phyloP scores from a whole-genome alignment of 495 filamentous ascomycete species.

The Hypoxylon rickii region DNA sequence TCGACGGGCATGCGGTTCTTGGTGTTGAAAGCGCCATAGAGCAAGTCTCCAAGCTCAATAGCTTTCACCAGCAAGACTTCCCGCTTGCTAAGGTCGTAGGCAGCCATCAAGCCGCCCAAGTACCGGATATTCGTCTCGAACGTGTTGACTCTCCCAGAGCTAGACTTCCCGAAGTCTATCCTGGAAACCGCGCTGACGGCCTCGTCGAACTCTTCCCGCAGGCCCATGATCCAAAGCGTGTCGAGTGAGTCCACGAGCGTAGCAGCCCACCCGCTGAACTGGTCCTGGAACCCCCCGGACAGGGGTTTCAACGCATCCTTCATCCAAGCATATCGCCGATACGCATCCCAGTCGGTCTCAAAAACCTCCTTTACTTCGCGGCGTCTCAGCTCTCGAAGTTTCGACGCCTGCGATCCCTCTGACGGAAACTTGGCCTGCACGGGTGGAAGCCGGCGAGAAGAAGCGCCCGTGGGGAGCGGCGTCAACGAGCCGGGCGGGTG shows the following conservation, averaged over 20 bases:
- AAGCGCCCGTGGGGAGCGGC: slow-evolving; percentile 60
- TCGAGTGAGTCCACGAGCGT: slow-evolving; percentile 87
- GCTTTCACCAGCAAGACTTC: slow-evolving; percentile 79
- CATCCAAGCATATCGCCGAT: slow-evolving; percentile 76
- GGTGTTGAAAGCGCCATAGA: slow-evolving; percentile 88
- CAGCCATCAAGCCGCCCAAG: slow-evolving; percentile 75
- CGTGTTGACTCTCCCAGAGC: slow-evolving; percentile 66
- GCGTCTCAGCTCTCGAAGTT: slow-evolving; percentile 60
- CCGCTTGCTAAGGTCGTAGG: slow-evolving; percentile 75
- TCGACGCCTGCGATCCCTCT: slow-evolving; percentile 58
- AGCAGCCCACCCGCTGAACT: slow-evolving; percentile 89
- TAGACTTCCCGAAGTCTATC: slow-evolving; percentile 74
- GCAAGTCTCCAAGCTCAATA: slow-evolving; percentile 77
- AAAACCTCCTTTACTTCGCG: slow-evolving; percentile 70
- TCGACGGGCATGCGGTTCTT: slow-evolving; percentile 81
- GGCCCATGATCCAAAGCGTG: slow-evolving; percentile 88
- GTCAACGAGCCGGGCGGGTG: slow-evolving; percentile 63
- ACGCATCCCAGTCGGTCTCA: slow-evolving; percentile 72
- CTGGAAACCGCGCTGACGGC: slow-evolving; percentile 71
- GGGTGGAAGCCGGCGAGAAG: slow-evolving; percentile 55
- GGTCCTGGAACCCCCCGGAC: slow-evolving; percentile 61
- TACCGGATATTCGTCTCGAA: slow-evolving; percentile 88
- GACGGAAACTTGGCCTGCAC: slow-evolving; percentile 69
- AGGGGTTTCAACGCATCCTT: slow-evolving; percentile 78
- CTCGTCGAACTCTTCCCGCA: slow-evolving; percentile 82